Evolutionary conservation across 73 alveolate species (phyloP).

Genomic region (Blepharisma stoltei): DNA sequence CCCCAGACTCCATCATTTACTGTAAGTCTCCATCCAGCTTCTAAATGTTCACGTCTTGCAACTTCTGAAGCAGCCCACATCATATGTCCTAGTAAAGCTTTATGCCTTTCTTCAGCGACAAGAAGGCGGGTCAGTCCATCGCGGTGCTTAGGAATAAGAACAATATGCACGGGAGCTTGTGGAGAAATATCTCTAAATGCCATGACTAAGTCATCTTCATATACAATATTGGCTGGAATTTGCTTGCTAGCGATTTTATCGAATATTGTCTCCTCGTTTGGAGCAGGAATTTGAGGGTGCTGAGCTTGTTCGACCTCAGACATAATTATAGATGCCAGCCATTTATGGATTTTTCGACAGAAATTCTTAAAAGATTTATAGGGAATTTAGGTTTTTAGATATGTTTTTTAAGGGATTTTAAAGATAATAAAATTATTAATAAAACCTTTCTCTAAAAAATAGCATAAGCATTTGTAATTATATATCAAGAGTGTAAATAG

Average conservation of each 20-base stretch:
- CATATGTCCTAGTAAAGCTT: constrained; percentile 72
- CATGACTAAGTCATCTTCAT: constrained; percentile 78
- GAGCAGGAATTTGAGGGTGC: constrained; percentile 43
- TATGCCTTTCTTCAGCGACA: constrained; percentile 71
- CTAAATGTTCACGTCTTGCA: constrained; percentile 73
- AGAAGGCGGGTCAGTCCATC: constrained; percentile 74
- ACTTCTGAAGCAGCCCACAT: constrained; percentile 65
- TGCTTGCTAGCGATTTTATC: constrained; percentile 86
- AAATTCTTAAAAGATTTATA: no score
- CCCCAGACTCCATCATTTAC: constrained; percentile 85
- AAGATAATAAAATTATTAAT: no score
- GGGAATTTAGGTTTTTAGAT: no score
- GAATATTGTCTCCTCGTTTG: constrained; percentile 84
- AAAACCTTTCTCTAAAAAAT: no score
- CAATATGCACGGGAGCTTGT: constrained; percentile 80
- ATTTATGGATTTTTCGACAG: no score
- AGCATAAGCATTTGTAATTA: no score
- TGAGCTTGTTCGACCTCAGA: constrained; percentile 70
- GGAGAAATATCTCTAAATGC: constrained; percentile 86
- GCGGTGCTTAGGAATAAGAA: constrained; percentile 84
- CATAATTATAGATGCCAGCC: no score
- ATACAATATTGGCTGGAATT: constrained; percentile 89
- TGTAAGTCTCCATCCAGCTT: constrained; percentile 88
- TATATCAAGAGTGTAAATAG: no score
- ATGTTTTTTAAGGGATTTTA: no score